A percentile compares a stretch with the other conserved stretches of the same genome.
phyloP scores from a whole-genome alignment of 73 alveolate genomes.

The Breviolum minutum region DNA sequence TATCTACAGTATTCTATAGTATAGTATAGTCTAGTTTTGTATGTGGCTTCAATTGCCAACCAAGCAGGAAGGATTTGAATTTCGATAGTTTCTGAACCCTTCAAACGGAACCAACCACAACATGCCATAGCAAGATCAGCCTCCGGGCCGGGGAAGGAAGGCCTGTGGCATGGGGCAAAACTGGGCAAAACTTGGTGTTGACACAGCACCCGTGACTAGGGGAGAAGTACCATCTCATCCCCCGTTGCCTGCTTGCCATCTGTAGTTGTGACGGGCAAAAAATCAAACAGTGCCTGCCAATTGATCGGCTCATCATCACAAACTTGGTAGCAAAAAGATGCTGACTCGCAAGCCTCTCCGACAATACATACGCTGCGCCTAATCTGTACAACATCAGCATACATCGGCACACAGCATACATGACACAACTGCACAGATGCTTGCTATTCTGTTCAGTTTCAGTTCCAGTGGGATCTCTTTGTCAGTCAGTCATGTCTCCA shows the following conservation, averaged over 20 bases:
- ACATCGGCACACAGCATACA: background rate
- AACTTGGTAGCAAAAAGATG: background rate
- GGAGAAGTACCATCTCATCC: background rate
- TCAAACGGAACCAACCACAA: background rate
- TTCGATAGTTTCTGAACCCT: background rate
- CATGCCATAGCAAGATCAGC: background rate
- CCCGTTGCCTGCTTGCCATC: constrained; percentile 80
- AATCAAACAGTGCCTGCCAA: constrained; percentile 70
- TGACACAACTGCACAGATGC: no score
- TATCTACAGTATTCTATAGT: background rate
- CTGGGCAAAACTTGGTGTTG: background rate
- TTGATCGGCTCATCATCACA: background rate
- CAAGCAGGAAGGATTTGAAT: background rate
- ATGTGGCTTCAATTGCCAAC: background rate
- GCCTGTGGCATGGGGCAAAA: background rate
- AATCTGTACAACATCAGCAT: background rate
- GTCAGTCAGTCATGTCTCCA: background rate
- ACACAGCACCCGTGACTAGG: background rate
- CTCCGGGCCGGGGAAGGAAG: constrained; percentile 91
- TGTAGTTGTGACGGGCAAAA: constrained; percentile 48
- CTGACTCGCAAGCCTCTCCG: constrained; percentile 33
- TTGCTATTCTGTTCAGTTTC: background rate
- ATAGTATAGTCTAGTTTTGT: background rate
- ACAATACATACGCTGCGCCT: constrained; percentile 59
- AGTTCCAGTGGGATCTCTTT: background rate